A percentile compares a stretch with the other conserved stretches of the same genome.
Evolutionary conservation across 306 rosid genomes (phyloP).

Genomic region (Trifolium fragiferum): DNA sequence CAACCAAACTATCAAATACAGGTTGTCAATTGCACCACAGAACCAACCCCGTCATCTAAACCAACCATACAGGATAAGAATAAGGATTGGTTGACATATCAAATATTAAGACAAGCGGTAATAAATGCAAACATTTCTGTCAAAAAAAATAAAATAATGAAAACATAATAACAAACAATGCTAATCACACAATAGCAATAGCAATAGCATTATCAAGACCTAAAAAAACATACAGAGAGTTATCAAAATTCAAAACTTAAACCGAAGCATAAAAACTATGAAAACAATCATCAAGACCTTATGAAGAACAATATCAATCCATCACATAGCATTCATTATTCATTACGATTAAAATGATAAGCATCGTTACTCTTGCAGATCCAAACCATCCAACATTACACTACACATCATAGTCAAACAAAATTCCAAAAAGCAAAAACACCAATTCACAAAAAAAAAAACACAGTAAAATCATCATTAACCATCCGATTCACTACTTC

Average conservation of each 20-base stretch:
- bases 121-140: too few species aligned
- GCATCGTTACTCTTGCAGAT: slow-evolving; percentile 27
- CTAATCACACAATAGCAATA: not conserved
- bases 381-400: not conserved
- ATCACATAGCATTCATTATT: slow-evolving; percentile 6
- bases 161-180: slow-evolving; percentile 8
- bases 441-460: not conserved
- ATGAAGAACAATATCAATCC: slow-evolving; percentile 1
- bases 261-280: not conserved
- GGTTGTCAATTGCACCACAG: slow-evolving; percentile 3
- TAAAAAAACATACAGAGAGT: not conserved
- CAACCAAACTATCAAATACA: slow-evolving; percentile 21
- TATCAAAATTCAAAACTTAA: not conserved
- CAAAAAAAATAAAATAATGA: not conserved
- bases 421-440: slow-evolving; percentile 34
- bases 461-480: not conserved
- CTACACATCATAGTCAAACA: not conserved
- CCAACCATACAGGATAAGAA: not conserved
- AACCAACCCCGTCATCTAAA: not conserved
- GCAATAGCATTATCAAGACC: slow-evolving; percentile 26
- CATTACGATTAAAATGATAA: not conserved
- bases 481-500: not conserved
- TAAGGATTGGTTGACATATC: not conserved
- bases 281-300: not conserved
- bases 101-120: slow-evolving; percentile 3